Evolutionary conservation across 306 rosid species (phyloP).

Genomic region (Myrica gale): DNA sequence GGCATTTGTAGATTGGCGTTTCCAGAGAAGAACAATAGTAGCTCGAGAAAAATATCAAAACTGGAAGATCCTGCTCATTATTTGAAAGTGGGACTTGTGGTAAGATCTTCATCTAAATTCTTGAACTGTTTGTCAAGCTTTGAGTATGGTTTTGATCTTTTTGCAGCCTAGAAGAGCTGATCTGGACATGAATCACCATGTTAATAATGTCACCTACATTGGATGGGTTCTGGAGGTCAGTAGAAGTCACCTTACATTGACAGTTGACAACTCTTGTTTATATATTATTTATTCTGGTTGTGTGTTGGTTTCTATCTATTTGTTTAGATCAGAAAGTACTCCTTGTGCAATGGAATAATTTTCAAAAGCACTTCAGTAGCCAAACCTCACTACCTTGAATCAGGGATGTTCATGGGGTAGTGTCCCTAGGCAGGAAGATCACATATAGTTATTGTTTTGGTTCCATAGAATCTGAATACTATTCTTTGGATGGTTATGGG

Average conservation of each 20-base stretch:
- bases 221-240: conserved; percentile 98
- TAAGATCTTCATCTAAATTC: conserved; percentile 37
- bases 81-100: conserved; percentile 73
- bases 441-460: neutral
- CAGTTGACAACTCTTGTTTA: neutral
- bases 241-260: conserved; percentile 20
- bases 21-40: conserved; percentile 66
- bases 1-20: conserved; percentile 59
- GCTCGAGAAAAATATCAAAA: conserved; percentile 74
- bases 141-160: conserved; percentile 33
- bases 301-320: too few relatives aligned
- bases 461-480: neutral
- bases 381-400: neutral
- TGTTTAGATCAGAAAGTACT: neutral
- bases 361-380: neutral
- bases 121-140: conserved; percentile 29
- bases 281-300: too few relatives aligned
- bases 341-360: neutral
- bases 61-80: conserved; percentile 68
- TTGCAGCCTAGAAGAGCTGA: conserved; percentile 93
- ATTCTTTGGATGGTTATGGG: neutral
- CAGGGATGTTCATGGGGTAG: neutral
- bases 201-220: conserved; percentile 83
- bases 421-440: neutral
- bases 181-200: conserved; percentile 95